These are phyloP conservation scores for Harrya chromipes DNA, from an alignment of 768 basidiomycete species.

Conservation along the genomic window DNA sequence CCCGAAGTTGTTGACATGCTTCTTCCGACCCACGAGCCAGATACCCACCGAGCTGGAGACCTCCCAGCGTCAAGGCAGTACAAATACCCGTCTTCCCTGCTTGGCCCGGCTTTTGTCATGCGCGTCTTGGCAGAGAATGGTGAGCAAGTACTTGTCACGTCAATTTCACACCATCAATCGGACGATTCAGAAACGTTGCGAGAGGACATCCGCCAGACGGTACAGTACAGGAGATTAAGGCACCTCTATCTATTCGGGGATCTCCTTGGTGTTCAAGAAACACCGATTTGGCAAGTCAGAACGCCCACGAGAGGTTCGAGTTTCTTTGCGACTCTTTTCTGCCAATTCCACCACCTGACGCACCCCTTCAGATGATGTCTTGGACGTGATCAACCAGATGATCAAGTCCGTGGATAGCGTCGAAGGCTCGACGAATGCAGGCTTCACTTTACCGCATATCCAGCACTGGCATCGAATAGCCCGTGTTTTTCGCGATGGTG, in stretches of 20 bases:
- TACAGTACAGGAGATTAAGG: constrained; percentile 13
- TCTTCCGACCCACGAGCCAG: constrained; percentile 3
- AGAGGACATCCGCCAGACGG: constrained; percentile 14
- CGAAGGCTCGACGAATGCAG: constrained; percentile 4
- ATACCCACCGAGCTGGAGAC: not conserved
- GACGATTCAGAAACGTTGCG: constrained; percentile 14
- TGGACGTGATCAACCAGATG: constrained; percentile 6
- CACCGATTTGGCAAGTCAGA: constrained; percentile 8
- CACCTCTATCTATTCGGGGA: constrained; percentile 16
- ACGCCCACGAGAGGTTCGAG: constrained; percentile 11
- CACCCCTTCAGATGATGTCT: constrained; percentile 4
- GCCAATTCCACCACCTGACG: not conserved
- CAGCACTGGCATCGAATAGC: constrained; percentile 9
- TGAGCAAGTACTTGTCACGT: not conserved
- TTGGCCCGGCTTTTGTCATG: constrained; percentile 15
- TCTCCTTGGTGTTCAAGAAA: constrained; percentile 4
- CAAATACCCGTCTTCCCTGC: constrained; percentile 7
- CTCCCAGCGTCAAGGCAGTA: not conserved
- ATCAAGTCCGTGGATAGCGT: constrained; percentile 12
- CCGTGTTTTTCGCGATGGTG: not conserved
- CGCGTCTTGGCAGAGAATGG: constrained; percentile 12
- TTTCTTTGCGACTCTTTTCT: not conserved
- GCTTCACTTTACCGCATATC: constrained; percentile 6
- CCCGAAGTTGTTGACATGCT: constrained; percentile 12
- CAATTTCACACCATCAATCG: not conserved